phyloP scores from a whole-genome alignment of 768 basidiomycete species.

The Imleria badia region DNA sequence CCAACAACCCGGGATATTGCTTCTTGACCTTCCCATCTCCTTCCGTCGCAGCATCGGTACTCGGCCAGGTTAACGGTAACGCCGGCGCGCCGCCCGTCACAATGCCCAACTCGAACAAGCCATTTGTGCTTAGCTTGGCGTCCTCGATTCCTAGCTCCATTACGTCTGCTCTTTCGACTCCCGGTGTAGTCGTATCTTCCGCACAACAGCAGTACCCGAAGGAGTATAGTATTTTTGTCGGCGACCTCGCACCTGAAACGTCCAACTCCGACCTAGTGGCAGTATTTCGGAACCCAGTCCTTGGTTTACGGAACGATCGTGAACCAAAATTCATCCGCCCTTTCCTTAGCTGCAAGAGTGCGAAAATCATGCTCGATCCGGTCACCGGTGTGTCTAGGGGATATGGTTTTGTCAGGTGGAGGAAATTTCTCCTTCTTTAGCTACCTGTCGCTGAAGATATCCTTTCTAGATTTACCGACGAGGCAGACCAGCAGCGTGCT shows the following conservation, averaged over 20 bases:
- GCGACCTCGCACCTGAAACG: conserved; percentile 89
- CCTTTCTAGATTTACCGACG: conserved; percentile 74
- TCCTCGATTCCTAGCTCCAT: conserved; percentile 40
- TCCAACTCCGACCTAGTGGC: conserved; percentile 96
- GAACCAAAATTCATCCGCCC: conserved; percentile 88
- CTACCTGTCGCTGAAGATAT: conserved; percentile 5
- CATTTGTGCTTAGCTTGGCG: conserved; percentile 84
- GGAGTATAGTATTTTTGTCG: conserved; percentile 94
- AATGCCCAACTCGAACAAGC: conserved; percentile 86
- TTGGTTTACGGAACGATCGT: conserved; percentile 80
- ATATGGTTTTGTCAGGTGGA: conserved; percentile 89
- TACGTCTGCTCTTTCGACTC: conserved; percentile 30
- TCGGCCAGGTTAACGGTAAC: conserved; percentile 59
- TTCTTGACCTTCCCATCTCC: conserved; percentile 83
- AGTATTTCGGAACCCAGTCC: conserved; percentile 86
- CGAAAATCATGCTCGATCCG: conserved; percentile 93
- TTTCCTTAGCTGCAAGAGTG: conserved; percentile 91
- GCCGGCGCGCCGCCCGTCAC: conserved; percentile 45
- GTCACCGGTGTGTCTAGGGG: conserved; percentile 86
- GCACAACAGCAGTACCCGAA: conserved; percentile 63
- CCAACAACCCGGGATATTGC: conserved; percentile 86
- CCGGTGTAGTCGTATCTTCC: conserved; percentile 26
- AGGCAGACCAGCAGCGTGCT: conserved; percentile 85
- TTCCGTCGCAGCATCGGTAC: conserved; percentile 65
- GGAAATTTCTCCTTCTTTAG: conserved; percentile 5